Conservation (phyloP, 805 yeast genomes). For the Schwanniomyces occidentalis region DNA sequence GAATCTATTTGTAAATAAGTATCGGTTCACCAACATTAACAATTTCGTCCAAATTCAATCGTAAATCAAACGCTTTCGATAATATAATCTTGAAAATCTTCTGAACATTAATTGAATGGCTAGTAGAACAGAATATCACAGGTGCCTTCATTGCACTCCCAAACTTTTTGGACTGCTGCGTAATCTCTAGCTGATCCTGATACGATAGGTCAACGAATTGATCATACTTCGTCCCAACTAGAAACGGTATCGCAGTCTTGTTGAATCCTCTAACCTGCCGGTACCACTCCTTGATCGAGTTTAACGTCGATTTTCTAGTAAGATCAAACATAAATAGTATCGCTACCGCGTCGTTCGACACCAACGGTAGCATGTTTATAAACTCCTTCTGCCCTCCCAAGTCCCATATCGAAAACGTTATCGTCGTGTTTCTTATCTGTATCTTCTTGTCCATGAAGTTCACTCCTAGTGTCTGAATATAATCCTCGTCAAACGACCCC, state of each 20-base stretch:
- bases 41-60: conserved; percentile 80
- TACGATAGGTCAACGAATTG: conserved; percentile 74
- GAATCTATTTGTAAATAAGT: conserved; percentile 54
- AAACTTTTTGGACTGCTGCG: conserved; percentile 77
- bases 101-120: conserved; percentile 89
- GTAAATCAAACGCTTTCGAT: conserved; percentile 86
- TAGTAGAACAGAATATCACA: conserved; percentile 84
- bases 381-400: conserved; percentile 94
- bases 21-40: conserved; percentile 89
- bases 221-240: conserved; percentile 94
- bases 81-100: conserved; percentile 89
- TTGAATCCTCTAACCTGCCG: conserved; percentile 88
- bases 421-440: conserved; percentile 79
- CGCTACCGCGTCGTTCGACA: conserved; percentile 90
- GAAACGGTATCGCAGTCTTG: conserved; percentile 84
- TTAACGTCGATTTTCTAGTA: conserved; percentile 80
- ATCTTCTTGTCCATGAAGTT: conserved; percentile 92
- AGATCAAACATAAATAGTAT: conserved; percentile 85
- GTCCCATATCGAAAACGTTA: conserved; percentile 93
- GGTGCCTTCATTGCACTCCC: conserved; percentile 89
- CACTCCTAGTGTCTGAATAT: conserved; percentile 92
- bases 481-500: conserved; percentile 86
- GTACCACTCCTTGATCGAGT: conserved; percentile 93
- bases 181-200: conserved; percentile 81
- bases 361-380: conserved; percentile 92